phyloP scores from a whole-genome alignment of 2,329 filamentous ascomycete genomes.

The Ascocoryne sarcoides region DNA sequence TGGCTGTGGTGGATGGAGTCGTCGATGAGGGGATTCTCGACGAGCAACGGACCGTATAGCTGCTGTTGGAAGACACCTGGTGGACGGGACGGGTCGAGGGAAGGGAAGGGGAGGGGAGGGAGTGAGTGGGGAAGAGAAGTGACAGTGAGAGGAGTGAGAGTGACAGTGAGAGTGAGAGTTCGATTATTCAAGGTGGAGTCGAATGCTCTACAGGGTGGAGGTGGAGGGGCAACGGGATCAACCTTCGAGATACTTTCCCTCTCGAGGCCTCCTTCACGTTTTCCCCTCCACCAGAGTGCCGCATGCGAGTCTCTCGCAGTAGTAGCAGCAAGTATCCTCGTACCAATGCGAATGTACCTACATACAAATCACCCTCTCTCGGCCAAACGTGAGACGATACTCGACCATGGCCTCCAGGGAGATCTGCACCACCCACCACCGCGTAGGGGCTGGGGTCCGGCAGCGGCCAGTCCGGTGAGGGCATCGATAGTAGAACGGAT shows the following conservation, averaged over 20 bases:
- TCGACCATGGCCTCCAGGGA: constrained; percentile 6
- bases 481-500: constrained; percentile 6
- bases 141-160: too few relatives aligned
- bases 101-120: background rate
- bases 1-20: too few relatives aligned
- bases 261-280: background rate
- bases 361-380: background rate
- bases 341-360: constrained; percentile 1
- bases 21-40: too few relatives aligned
- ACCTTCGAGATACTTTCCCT: too few relatives aligned
- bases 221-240: too few relatives aligned
- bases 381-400: constrained; percentile 1
- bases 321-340: background rate
- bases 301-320: background rate
- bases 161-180: too few relatives aligned
- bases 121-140: too few relatives aligned
- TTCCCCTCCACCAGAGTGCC: background rate
- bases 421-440: constrained; percentile 3
- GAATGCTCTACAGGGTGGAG: too few relatives aligned
- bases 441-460: too few relatives aligned
- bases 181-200: too few relatives aligned
- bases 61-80: background rate
- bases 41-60: too few relatives aligned
- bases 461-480: constrained; percentile 10
- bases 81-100: background rate